A percentile compares a stretch with the other conserved stretches of the same genome.
Evolutionary conservation across 2,329 filamentous ascomycete species (phyloP).

Genomic region (Graphium sp.): DNA sequence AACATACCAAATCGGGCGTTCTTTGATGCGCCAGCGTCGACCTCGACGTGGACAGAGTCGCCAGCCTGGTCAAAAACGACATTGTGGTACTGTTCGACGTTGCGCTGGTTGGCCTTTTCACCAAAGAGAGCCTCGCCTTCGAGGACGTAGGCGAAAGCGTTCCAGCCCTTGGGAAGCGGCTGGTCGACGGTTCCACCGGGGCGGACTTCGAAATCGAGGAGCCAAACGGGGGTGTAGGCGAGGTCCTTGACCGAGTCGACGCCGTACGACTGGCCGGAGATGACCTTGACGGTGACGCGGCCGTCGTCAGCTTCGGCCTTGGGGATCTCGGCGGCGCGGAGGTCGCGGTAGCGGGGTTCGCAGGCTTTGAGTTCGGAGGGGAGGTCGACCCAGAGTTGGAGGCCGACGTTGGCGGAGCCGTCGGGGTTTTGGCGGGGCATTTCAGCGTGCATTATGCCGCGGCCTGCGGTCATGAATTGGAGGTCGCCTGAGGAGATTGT

Average conservation of each 20-base stretch:
- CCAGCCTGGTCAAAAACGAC: slow-evolving; percentile 73
- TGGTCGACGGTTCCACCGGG: slow-evolving; percentile 69
- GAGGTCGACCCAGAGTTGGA: slow-evolving; percentile 93
- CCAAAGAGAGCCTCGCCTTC: slow-evolving; percentile 53
- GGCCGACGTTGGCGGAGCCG: slow-evolving; percentile 62
- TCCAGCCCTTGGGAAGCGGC: slow-evolving; percentile 65
- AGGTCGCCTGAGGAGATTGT: slow-evolving; percentile 77
- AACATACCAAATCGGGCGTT: slow-evolving; percentile 28
- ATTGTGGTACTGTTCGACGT: slow-evolving; percentile 62
- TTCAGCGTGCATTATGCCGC: slow-evolving; percentile 86
- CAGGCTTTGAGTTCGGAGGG: slow-evolving; percentile 68
- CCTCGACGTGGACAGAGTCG: slow-evolving; percentile 56
- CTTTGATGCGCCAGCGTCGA: slow-evolving; percentile 46
- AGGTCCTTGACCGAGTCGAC: slow-evolving; percentile 79
- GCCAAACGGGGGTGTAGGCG: slow-evolving; percentile 95
- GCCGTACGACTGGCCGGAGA: slow-evolving; percentile 69
- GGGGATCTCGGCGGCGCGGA: slow-evolving; percentile 67
- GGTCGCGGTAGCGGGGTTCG: slow-evolving; percentile 83
- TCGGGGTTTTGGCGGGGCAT: slow-evolving; percentile 74
- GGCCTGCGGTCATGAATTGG: slow-evolving; percentile 94
- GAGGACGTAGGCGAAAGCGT: slow-evolving; percentile 78
- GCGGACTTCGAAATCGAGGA: slow-evolving; percentile 65
- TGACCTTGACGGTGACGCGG: slow-evolving; percentile 72
- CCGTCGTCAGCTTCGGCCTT: slow-evolving; percentile 51
- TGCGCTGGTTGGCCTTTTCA: slow-evolving; percentile 28